Conservation (phyloP, 2,329 filamentous ascomycete genomes). For the Aaosphaeria pasadenensis region DNA sequence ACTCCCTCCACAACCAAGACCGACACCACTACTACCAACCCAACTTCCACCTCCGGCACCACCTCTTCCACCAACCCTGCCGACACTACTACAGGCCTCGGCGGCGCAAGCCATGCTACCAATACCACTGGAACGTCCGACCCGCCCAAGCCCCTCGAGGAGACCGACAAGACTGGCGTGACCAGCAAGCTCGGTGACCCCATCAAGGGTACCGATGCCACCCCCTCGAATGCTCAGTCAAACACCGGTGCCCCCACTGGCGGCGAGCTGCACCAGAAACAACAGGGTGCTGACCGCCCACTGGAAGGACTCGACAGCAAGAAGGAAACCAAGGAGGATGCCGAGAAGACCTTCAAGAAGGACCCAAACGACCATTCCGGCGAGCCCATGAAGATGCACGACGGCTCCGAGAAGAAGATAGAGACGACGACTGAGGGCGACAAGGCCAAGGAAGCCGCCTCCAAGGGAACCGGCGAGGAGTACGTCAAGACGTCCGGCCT, state of each 20-base stretch:
- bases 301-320: constrained; percentile 1
- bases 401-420: background rate
- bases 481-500: constrained; percentile 59
- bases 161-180: constrained; percentile 27
- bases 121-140: constrained; percentile 12
- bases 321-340: constrained; percentile 16
- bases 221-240: constrained; percentile 21
- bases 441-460: constrained; percentile 20
- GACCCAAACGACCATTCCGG: constrained; percentile 23
- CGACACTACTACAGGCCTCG: constrained; percentile 1
- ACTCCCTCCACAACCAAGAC: background rate
- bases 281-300: constrained; percentile 37
- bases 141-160: constrained; percentile 16
- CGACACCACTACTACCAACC: background rate
- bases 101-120: constrained; percentile 13
- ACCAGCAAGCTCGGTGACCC: constrained; percentile 20
- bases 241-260: constrained; percentile 15
- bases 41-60: background rate
- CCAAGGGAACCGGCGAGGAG: constrained; percentile 51
- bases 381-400: constrained; percentile 24
- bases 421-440: constrained; percentile 5
- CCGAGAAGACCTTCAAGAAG: constrained; percentile 7
- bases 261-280: constrained; percentile 18
- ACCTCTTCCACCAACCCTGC: background rate
- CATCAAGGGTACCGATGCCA: constrained; percentile 27